These are phyloP conservation scores for Magnolia officinalis DNA, from an alignment of 164 flowering plant species.

Conservation along the genomic window DNA sequence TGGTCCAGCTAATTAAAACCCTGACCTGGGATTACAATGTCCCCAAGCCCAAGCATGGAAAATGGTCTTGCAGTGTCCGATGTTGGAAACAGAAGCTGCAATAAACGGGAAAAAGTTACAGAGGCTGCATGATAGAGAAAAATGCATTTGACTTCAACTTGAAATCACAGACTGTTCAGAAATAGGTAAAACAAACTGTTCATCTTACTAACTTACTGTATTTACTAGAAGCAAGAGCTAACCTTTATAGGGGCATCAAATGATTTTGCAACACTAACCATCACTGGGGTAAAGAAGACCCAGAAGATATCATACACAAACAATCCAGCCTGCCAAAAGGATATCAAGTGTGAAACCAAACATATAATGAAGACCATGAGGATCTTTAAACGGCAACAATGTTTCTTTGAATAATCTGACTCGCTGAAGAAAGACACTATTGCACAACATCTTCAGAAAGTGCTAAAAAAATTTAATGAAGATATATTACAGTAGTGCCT, in stretches of 20 bases:
- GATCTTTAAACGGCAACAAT: too few relatives aligned
- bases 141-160: too few relatives aligned
- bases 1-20: neutral
- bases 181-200: too few relatives aligned
- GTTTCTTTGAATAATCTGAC: too few relatives aligned
- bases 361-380: too few relatives aligned
- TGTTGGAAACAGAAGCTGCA: slow-evolving; percentile 95
- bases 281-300: slow-evolving; percentile 98
- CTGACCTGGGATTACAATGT: slow-evolving; percentile 95
- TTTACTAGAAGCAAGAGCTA: neutral
- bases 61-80: slow-evolving; percentile 68
- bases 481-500: too few relatives aligned
- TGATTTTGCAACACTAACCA: slow-evolving; percentile 99
- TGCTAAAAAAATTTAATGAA: too few relatives aligned
- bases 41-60: slow-evolving; percentile 99
- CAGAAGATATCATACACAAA: slow-evolving; percentile 96
- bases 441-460: too few relatives aligned
- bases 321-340: slow-evolving; percentile 68
- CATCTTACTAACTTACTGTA: too few relatives aligned
- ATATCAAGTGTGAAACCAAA: too few relatives aligned
- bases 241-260: slow-evolving; percentile 99
- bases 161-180: neutral
- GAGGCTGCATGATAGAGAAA: neutral
- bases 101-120: neutral
- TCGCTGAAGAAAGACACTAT: too few relatives aligned